Conservation (phyloP, 768 basidiomycete species). For the Pisolithus microcarpus region DNA sequence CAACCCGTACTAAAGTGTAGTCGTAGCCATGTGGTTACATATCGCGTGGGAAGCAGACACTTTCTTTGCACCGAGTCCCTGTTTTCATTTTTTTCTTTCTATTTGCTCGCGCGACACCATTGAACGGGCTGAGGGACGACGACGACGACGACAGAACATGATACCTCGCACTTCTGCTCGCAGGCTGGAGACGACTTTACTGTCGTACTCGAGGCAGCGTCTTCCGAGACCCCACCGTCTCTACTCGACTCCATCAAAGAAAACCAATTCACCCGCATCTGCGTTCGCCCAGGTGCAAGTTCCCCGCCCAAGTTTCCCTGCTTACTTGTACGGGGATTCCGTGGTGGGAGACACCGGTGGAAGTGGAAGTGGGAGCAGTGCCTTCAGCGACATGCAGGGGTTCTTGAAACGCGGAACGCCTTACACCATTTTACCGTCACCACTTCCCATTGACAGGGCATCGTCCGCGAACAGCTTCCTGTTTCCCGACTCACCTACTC, state of each 20-base stretch:
- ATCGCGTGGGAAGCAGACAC: background rate
- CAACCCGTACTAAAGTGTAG: too few species aligned
- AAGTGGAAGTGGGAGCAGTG: background rate
- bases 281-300: slow-evolving; percentile 34
- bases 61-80: background rate
- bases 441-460: slow-evolving; percentile 45
- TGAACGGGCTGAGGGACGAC: background rate
- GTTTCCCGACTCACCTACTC: slow-evolving; percentile 58
- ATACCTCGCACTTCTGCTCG: slow-evolving; percentile 24
- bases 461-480: slow-evolving; percentile 37
- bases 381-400: slow-evolving; percentile 35
- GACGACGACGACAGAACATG: slow-evolving; percentile 17
- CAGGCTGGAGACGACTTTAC: slow-evolving; percentile 32
- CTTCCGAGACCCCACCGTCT: slow-evolving; percentile 65
- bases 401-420: slow-evolving; percentile 44
- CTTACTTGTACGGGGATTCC: slow-evolving; percentile 30
- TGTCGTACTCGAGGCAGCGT: slow-evolving; percentile 57
- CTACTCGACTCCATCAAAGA: slow-evolving; percentile 61
- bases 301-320: slow-evolving; percentile 33
- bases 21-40: too few species aligned
- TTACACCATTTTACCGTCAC: slow-evolving; percentile 60
- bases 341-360: slow-evolving; percentile 5
- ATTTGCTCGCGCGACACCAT: background rate
- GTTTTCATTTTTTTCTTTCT: background rate
- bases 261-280: slow-evolving; percentile 44